Evolutionary conservation across 176 grass and related monocot genomes (phyloP), one percentile per base, ranked within the genome.

Genomic region (Zea luxurians): DNA sequence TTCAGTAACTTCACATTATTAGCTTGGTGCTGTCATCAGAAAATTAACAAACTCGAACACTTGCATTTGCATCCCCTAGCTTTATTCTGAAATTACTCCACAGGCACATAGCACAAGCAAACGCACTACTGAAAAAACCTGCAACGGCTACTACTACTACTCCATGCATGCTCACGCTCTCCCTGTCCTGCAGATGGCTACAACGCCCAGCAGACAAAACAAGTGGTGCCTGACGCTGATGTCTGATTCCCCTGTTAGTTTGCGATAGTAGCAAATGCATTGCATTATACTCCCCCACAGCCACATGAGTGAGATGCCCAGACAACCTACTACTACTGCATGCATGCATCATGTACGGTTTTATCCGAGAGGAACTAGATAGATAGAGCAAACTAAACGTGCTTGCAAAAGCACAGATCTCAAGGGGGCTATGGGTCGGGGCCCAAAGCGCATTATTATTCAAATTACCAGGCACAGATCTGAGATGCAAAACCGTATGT

Each of bases 211-310:
- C 59, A 85, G 66, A 75, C 72, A 89, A 70, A 71, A 49, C n/a
- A 72, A 66, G 16, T 77, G 78, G 69, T 85, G 66, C 73, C 72
- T 81, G 87, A 89, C 59, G 72, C 66, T 41, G 82, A 84, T 81
- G 64, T 80, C 48, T 58, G 71, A 76, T 76, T 84, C 81, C 76
- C 48, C 55, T 80, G 70, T 75, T 70, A 80, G 70, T 71, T 76
- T 88, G 71, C 17, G 57, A 74, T 76, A 35, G 58, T 76, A 47
- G 70, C 70, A 80, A 80, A 64, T 64, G 45, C 82, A 72, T 48
- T 40, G 38, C 38, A 27, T 27, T 81, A 77, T 81, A 49, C 50
- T 21, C 68, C 42, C 37, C 68, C 36, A 48, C 71, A 66, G 4
- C 55, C 82, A 76, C 76, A 36, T 47, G 20, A 66, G 47, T 43